Evolutionary conservation across 768 basidiomycete genomes (phyloP).

Genomic region (Leccinum uliginosum): DNA sequence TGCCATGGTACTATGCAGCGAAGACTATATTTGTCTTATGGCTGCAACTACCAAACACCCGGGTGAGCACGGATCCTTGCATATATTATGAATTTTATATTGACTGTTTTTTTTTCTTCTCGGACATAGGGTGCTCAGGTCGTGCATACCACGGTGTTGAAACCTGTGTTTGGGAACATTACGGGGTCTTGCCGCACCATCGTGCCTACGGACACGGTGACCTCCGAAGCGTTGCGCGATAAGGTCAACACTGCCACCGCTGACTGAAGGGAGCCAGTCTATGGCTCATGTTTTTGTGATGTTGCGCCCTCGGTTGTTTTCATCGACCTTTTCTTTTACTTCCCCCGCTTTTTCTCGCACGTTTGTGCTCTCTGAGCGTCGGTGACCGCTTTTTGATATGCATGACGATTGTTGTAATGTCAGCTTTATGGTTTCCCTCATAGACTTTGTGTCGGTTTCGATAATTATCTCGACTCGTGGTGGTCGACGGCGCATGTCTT

Average conservation of each 20-base stretch:
- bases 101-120: neutral
- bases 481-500: neutral
- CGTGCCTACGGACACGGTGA: constrained; percentile 48
- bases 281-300: neutral
- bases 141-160: constrained; percentile 71
- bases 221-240: constrained; percentile 44
- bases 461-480: constrained; percentile 4
- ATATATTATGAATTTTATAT: neutral
- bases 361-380: constrained; percentile 5
- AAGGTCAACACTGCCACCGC: constrained; percentile 38
- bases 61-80: constrained; percentile 47
- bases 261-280: constrained; percentile 22
- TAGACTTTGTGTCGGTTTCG: constrained; percentile 16
- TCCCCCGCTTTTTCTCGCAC: neutral
- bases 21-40: constrained; percentile 90
- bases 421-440: constrained; percentile 15
- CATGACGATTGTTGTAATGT: constrained; percentile 22
- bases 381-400: constrained; percentile 8
- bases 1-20: constrained; percentile 92
- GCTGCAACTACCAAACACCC: constrained; percentile 83
- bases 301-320: neutral
- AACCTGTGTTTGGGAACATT: constrained; percentile 73
- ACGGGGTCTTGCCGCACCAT: constrained; percentile 40
- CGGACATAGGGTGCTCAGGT: constrained; percentile 74
- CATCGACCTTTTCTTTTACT: neutral